A percentile compares a stretch with the other conserved stretches of the same genome.
Evolutionary conservation across 805 yeast genomes (phyloP).

Genomic region (Wickerhamiella nectarea): DNA sequence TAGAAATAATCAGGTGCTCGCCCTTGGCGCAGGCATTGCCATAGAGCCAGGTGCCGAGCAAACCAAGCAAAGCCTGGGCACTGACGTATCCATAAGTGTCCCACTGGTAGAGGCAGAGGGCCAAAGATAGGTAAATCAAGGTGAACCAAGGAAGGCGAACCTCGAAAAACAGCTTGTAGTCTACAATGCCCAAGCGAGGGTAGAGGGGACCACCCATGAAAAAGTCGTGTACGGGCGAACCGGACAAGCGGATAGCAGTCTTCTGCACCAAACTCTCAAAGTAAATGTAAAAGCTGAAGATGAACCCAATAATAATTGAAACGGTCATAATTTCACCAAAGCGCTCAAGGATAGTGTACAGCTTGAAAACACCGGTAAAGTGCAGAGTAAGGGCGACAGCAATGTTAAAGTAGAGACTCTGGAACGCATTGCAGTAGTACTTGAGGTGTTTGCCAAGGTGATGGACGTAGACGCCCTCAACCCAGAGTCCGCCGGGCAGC

Average conservation of each 20-base stretch:
- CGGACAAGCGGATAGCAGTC: conserved; percentile 84
- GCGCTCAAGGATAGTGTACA: conserved; percentile 61
- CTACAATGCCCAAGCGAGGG: conserved; percentile 87
- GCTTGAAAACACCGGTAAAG: conserved; percentile 55
- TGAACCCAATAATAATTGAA: conserved; percentile 68
- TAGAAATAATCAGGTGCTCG: conserved; percentile 91
- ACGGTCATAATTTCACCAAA: conserved; percentile 90
- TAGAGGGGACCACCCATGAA: conserved; percentile 97
- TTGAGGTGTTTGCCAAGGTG: conserved; percentile 77
- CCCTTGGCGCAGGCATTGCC: conserved; percentile 97
- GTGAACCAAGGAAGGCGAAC: conserved; percentile 97
- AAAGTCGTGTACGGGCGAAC: conserved; percentile 76
- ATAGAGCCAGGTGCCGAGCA: conserved; percentile 83
- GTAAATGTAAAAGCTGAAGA: conserved; percentile 56
- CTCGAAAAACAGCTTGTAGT: conserved; percentile 93
- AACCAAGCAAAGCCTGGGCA: conserved; percentile 57
- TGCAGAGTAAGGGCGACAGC: conserved; percentile 49
- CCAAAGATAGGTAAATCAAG: conserved; percentile 59
- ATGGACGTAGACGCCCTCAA: conserved; percentile 82
- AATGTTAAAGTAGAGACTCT: conserved; percentile 62
- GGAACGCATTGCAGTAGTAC: conserved; percentile 85
- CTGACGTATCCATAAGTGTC: conserved; percentile 70
- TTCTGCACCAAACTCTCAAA: conserved; percentile 49
- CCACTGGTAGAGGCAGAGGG: conserved; percentile 63
- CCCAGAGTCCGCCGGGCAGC: conserved; percentile 79